Conservation (phyloP, 495 filamentous ascomycete species). For the Staphylotrichum longicolle region DNA sequence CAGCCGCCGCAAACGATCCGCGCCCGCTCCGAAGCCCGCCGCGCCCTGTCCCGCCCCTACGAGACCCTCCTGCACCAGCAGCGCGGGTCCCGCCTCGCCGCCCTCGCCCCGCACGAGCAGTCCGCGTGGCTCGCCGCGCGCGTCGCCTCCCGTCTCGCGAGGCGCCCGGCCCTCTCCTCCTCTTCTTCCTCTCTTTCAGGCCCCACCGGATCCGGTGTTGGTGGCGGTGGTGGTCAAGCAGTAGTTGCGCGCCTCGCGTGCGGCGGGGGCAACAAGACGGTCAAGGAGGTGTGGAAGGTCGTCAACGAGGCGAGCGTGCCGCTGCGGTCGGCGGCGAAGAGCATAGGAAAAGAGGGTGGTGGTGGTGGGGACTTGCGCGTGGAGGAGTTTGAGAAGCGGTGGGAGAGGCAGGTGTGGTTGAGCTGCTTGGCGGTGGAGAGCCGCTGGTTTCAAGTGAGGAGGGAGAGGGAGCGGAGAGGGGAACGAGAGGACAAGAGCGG, state of each 20-base stretch:
- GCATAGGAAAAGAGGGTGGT: background rate
- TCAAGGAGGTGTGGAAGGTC: slow-evolving; percentile 50
- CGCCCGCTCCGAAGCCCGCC: slow-evolving; percentile 38
- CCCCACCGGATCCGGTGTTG: no score
- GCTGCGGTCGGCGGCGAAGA: slow-evolving; percentile 22
- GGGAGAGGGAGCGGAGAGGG: slow-evolving; percentile 28
- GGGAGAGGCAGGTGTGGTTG: slow-evolving; percentile 31
- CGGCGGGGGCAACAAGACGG: slow-evolving; percentile 37
- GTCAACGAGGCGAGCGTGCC: slow-evolving; percentile 45
- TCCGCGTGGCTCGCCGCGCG: slow-evolving; percentile 38
- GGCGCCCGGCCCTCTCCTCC: background rate
- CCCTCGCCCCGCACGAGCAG: slow-evolving; percentile 40
- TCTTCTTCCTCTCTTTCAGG: background rate
- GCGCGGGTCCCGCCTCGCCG: slow-evolving; percentile 27
- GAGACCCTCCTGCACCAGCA: slow-evolving; percentile 27
- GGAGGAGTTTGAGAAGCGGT: slow-evolving; percentile 36
- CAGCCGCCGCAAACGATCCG: slow-evolving; percentile 15
- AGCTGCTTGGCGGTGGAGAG: slow-evolving; percentile 32
- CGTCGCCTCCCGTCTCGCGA: slow-evolving; percentile 33
- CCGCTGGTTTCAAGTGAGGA: slow-evolving; percentile 29
- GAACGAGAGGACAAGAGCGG: slow-evolving; percentile 18
- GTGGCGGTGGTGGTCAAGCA: background rate
- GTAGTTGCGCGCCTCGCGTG: background rate
- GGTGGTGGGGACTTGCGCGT: background rate
- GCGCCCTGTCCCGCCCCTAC: slow-evolving; percentile 40